phyloP scores from a whole-genome alignment of 164 flowering plant genomes.

The Nelumbo lutea region DNA sequence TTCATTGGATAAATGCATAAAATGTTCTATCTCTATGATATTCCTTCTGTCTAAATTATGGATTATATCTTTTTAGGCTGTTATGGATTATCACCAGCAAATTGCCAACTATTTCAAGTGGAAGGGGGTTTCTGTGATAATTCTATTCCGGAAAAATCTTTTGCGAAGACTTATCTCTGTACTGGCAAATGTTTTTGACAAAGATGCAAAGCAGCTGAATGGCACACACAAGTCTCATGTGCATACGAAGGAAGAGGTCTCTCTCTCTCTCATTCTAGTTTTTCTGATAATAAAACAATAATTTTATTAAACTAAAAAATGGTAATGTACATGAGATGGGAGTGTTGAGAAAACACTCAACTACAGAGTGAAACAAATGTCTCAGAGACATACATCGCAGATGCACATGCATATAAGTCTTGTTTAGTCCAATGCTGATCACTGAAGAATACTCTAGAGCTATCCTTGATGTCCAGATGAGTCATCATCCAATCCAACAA shows the following conservation, averaged over 20 bases:
- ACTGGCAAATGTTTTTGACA: conserved; percentile 73
- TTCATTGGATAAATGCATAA: too few species aligned
- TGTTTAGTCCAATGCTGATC: too few species aligned
- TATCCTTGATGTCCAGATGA: too few species aligned
- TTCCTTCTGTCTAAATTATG: neutral
- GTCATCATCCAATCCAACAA: too few species aligned
- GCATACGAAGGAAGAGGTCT: conserved; percentile 73
- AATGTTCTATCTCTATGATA: neutral
- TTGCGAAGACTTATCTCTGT: conserved; percentile 67
- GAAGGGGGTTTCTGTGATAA: conserved; percentile 60
- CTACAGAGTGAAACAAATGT: too few species aligned
- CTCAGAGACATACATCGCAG: too few species aligned
- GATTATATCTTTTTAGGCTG: conserved; percentile 35
- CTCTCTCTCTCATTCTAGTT: conserved; percentile 15
- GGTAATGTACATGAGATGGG: too few species aligned
- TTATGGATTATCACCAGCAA: conserved; percentile 58
- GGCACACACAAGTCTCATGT: conserved; percentile 90
- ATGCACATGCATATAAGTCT: too few species aligned
- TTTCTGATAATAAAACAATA: neutral
- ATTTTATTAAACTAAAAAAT: too few species aligned
- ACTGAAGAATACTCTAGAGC: too few species aligned
- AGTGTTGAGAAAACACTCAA: too few species aligned
- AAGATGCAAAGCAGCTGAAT: conserved; percentile 59
- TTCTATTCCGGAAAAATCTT: conserved; percentile 71
- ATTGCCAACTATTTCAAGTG: conserved; percentile 64